Evolutionary conservation across 495 filamentous ascomycete genomes (phyloP).

Genomic region (Gamarada debralockiae): DNA sequence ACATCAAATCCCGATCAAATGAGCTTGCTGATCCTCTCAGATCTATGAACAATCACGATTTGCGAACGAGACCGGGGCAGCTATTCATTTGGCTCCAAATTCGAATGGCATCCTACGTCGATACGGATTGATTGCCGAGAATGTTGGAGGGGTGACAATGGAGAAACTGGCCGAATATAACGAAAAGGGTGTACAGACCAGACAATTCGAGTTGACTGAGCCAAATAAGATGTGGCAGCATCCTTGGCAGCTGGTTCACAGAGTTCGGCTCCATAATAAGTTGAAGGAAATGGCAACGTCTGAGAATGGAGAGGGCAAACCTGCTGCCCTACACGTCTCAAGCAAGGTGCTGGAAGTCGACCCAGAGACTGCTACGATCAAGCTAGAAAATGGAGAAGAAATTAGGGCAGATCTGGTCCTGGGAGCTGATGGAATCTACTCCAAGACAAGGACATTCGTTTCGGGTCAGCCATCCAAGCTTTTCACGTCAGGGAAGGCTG

Average conservation of each 20-base stretch:
- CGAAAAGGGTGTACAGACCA: neutral
- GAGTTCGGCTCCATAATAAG: conserved; percentile 38
- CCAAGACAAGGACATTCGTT: conserved; percentile 26
- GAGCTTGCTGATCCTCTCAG: conserved; percentile 24
- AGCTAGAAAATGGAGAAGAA: conserved; percentile 32
- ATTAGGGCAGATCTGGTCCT: conserved; percentile 32
- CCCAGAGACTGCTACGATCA: conserved; percentile 34
- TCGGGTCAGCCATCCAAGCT: conserved; percentile 33
- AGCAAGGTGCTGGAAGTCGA: conserved; percentile 42
- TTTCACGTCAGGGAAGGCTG: conserved; percentile 47
- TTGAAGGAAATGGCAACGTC: conserved; percentile 38
- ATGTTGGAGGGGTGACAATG: conserved; percentile 29
- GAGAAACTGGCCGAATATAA: conserved; percentile 32
- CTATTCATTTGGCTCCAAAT: conserved; percentile 51
- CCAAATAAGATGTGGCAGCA: conserved; percentile 27
- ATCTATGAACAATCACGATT: conserved; percentile 50
- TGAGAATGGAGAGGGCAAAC: conserved; percentile 29
- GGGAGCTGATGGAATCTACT: conserved; percentile 36
- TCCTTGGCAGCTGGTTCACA: conserved; percentile 44
- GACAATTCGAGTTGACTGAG: conserved; percentile 29
- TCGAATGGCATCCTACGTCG: conserved; percentile 42
- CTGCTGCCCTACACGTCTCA: conserved; percentile 37
- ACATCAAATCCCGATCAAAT: conserved; percentile 7
- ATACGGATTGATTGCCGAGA: conserved; percentile 36
- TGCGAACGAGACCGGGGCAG: conserved; percentile 49